phyloP scores from a whole-genome alignment of 2,329 filamentous ascomycete species.

The Stagonosporopsis cucurbitacearum region DNA sequence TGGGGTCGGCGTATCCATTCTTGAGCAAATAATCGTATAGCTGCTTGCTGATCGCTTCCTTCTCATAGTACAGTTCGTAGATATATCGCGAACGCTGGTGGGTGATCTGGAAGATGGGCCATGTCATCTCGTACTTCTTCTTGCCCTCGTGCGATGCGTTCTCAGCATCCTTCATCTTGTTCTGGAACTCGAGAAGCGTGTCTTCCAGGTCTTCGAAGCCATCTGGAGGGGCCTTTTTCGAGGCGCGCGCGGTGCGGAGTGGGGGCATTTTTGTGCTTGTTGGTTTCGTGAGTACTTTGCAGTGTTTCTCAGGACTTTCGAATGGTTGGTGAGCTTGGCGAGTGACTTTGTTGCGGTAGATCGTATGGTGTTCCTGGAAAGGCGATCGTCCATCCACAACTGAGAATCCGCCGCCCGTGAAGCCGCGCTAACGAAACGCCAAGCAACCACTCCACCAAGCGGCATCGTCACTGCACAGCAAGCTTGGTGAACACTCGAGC shows the following conservation, averaged over 20 bases:
- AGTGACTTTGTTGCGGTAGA: background rate
- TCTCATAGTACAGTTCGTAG: conserved; percentile 97
- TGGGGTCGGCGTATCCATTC: conserved; percentile 93
- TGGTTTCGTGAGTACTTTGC: background rate
- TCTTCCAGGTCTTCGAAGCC: conserved; percentile 90
- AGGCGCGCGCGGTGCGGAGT: conserved; percentile 71
- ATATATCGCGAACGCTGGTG: conserved; percentile 93
- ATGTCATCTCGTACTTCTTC: conserved; percentile 89
- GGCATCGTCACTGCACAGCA: conserved; percentile 41
- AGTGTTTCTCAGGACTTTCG: background rate
- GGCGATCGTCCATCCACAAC: conserved; percentile 20
- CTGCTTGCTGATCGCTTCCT: conserved; percentile 90
- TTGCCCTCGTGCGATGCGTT: conserved; percentile 80
- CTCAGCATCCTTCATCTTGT: conserved; percentile 95
- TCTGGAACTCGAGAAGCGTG: conserved; percentile 81
- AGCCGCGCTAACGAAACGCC: conserved; percentile 40
- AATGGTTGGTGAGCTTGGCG: background rate
- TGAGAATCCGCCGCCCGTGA: conserved; percentile 23
- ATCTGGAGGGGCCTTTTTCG: conserved; percentile 81
- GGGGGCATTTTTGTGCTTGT: conserved; percentile 68
- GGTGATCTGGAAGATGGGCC: conserved; percentile 97
- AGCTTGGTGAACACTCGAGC: conserved; percentile 30
- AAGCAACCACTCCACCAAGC: conserved; percentile 38
- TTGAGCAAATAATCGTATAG: conserved; percentile 97
- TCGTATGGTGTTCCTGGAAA: conserved; percentile 5